Percentiles rank a stretch among this genome's conserved stretches.
Evolutionary conservation across 1,284 basidiomycete genomes (phyloP).

Genomic region (Tylopilus sp.): DNA sequence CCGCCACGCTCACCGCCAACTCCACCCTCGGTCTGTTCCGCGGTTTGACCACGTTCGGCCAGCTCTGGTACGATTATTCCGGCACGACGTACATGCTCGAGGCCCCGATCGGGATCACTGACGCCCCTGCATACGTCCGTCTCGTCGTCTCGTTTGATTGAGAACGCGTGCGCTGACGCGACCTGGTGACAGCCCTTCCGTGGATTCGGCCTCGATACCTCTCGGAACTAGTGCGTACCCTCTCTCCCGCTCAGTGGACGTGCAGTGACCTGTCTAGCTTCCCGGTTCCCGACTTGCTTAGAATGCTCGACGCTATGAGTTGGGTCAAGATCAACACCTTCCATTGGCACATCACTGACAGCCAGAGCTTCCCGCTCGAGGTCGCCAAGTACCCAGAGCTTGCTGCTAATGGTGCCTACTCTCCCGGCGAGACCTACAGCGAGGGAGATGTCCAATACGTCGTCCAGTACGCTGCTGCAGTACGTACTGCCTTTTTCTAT

Average conservation of each 20-base stretch:
- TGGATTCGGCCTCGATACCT: slow-evolving; percentile 80
- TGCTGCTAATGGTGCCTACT: slow-evolving; percentile 62
- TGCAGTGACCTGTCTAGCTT: slow-evolving; percentile 42
- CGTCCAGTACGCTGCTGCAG: slow-evolving; percentile 59
- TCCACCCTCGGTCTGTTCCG: slow-evolving; percentile 76
- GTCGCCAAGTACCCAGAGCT: slow-evolving; percentile 56
- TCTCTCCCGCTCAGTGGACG: not conserved
- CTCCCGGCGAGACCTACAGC: slow-evolving; percentile 50
- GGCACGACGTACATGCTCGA: slow-evolving; percentile 53
- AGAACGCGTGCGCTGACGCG: slow-evolving; percentile 5
- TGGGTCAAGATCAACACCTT: slow-evolving; percentile 73
- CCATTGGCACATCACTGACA: slow-evolving; percentile 74
- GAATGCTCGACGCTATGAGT: slow-evolving; percentile 81
- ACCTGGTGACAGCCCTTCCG: slow-evolving; percentile 61
- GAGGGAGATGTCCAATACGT: slow-evolving; percentile 52
- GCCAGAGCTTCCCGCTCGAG: slow-evolving; percentile 65
- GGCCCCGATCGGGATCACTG: slow-evolving; percentile 58
- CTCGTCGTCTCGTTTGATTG: not conserved
- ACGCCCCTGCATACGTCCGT: slow-evolving; percentile 64
- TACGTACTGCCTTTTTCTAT: slow-evolving; percentile 32
- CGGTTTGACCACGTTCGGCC: slow-evolving; percentile 79
- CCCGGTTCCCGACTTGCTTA: slow-evolving; percentile 62
- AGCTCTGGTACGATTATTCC: slow-evolving; percentile 64
- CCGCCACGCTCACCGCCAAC: slow-evolving; percentile 62
- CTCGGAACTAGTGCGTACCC: slow-evolving; percentile 52